phyloP scores from a whole-genome alignment of 129 eudicot species.

The sunflower (Helianthus annuus) region DNA sequence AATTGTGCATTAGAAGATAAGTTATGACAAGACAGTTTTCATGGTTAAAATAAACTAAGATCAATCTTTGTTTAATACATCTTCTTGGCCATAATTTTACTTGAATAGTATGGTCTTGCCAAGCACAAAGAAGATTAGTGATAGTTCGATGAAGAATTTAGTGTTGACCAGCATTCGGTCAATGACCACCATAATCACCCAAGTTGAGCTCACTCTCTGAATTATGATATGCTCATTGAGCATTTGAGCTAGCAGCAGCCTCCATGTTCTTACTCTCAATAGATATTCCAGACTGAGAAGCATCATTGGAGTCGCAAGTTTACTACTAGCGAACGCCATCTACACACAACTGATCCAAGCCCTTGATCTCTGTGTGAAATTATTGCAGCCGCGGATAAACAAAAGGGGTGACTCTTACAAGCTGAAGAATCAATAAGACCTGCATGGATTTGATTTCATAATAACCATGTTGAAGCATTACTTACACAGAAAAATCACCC shows the following conservation, averaged over 20 bases:
- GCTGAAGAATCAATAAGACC: constrained; percentile 63
- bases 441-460: constrained; percentile 24
- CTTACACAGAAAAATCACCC: constrained; percentile 50
- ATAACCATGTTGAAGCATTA: neutral
- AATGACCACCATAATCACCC: constrained; percentile 37
- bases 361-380: constrained; percentile 42
- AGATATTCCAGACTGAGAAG: no score
- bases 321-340: no score
- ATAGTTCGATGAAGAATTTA: no score
- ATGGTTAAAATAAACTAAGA: no score
- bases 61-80: neutral
- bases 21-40: no score
- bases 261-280: no score
- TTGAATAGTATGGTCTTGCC: constrained; percentile 43
- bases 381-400: constrained; percentile 73
- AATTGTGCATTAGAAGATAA: no score
- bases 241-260: no score
- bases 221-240: neutral
- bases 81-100: neutral
- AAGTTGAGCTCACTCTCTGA: constrained; percentile 68
- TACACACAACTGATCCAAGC: no score
- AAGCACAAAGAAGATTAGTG: constrained; percentile 56
- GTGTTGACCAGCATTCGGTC: constrained; percentile 60
- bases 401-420: constrained; percentile 48
- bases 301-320: no score